Conservation (phyloP, 345 rosid species). For the Excoecaria agallocha region DNA sequence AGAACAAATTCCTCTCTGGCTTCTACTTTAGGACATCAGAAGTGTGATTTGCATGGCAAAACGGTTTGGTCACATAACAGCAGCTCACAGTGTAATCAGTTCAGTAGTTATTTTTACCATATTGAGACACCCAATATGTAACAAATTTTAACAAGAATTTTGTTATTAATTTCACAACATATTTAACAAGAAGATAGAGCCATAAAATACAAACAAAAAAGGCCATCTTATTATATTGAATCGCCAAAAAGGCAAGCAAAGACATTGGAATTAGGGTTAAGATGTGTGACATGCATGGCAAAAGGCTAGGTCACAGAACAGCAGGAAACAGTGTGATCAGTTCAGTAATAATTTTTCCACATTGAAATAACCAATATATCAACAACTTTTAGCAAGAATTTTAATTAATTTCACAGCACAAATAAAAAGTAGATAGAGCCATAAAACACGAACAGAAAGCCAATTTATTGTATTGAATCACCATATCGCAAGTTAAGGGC, state of each 20-base stretch:
- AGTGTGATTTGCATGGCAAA: background rate
- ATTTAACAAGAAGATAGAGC: background rate
- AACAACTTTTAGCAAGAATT: too few species aligned
- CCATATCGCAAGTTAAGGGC: background rate
- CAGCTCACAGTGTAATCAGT: background rate
- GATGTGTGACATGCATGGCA: too few species aligned
- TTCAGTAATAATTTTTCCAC: too few species aligned
- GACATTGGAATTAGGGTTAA: too few species aligned
- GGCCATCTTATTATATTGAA: background rate
- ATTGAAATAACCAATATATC: too few species aligned
- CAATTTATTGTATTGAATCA: background rate
- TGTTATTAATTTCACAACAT: background rate
- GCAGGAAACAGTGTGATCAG: too few species aligned
- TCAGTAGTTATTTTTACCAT: background rate
- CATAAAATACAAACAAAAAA: background rate
- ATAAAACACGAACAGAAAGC: background rate
- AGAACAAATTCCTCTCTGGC: background rate
- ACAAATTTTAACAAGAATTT: background rate
- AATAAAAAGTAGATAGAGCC: background rate
- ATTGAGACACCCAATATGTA: background rate
- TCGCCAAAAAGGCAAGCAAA: background rate
- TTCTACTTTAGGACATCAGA: background rate
- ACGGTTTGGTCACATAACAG: background rate
- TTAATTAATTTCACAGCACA: too few species aligned
- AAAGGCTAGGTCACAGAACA: too few species aligned